These are phyloP conservation scores for Striga hermonthica DNA, from an alignment of 305 asterid species.

Conservation along the genomic window DNA sequence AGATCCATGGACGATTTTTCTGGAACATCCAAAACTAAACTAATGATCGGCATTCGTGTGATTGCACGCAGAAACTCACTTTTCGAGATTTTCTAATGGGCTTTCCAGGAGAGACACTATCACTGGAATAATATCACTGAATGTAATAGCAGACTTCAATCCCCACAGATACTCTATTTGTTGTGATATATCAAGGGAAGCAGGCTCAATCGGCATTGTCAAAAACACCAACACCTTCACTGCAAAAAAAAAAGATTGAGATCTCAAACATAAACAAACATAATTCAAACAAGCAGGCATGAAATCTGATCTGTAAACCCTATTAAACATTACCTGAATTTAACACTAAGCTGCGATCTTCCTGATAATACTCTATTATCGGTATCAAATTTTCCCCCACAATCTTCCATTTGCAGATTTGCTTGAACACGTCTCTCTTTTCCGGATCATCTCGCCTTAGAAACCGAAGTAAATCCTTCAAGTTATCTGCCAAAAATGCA, in stretches of 20 bases:
- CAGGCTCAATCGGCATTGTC: slow-evolving; percentile 87
- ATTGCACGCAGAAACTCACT: slow-evolving; percentile 40
- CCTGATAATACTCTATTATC: slow-evolving; percentile 63
- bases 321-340: slow-evolving; percentile 55
- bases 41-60: neutral
- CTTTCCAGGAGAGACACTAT: slow-evolving; percentile 72
- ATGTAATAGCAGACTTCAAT: slow-evolving; percentile 62
- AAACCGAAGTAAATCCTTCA: slow-evolving; percentile 90
- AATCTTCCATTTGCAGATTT: slow-evolving; percentile 83
- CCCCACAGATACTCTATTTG: slow-evolving; percentile 93
- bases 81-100: slow-evolving; percentile 79
- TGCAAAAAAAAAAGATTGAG: slow-evolving; percentile 32
- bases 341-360: slow-evolving; percentile 73
- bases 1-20: too few species aligned
- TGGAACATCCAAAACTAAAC: neutral
- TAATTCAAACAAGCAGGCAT: neutral
- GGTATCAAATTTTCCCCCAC: slow-evolving; percentile 76
- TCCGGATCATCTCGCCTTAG: slow-evolving; percentile 91
- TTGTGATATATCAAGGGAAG: slow-evolving; percentile 69
- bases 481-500: slow-evolving; percentile 53
- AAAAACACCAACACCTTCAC: slow-evolving; percentile 92
- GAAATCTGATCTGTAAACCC: neutral
- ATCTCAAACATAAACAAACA: neutral
- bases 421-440: slow-evolving; percentile 89
- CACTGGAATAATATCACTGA: slow-evolving; percentile 68